These are phyloP conservation scores for Tubosaeta sp. DNA, from an alignment of 768 basidiomycete species.

Conservation along the genomic window DNA sequence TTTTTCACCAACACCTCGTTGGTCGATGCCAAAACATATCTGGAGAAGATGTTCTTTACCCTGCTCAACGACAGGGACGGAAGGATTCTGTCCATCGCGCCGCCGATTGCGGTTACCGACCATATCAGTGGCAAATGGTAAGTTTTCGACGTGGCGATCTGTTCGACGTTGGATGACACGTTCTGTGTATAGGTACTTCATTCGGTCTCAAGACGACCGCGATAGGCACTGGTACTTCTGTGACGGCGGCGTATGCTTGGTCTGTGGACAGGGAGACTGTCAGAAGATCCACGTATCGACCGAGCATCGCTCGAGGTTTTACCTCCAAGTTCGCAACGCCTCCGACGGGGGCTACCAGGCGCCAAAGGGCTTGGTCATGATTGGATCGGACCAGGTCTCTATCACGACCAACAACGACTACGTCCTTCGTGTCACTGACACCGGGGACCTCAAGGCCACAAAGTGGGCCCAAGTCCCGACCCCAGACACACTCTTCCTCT, in stretches of 20 bases:
- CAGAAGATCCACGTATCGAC: not conserved
- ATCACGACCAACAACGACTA: not conserved
- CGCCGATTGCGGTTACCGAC: not conserved
- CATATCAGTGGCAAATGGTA: conserved; percentile 2
- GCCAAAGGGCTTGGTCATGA: not conserved
- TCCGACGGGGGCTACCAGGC: not conserved
- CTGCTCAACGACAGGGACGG: not conserved
- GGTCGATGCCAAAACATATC: not conserved
- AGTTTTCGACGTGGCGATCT: not conserved
- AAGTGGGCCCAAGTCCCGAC: not conserved
- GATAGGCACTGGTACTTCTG: conserved; percentile 3
- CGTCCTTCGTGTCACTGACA: not conserved
- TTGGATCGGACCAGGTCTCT: not conserved
- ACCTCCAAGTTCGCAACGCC: not conserved
- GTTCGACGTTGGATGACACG: not conserved
- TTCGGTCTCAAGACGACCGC: not conserved
- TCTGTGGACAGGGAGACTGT: not conserved
- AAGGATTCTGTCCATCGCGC: not conserved
- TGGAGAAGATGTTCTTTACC: conserved; percentile 1
- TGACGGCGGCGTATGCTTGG: not conserved
- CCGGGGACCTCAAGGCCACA: not conserved
- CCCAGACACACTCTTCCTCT: not conserved
- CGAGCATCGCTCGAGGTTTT: conserved; percentile 1
- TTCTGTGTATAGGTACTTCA: not conserved
- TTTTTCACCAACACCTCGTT: not conserved